These are phyloP conservation scores for Immersiporthe knoxdaviesiana DNA, from an alignment of 2,329 filamentous ascomycete species.

Conservation along the genomic window DNA sequence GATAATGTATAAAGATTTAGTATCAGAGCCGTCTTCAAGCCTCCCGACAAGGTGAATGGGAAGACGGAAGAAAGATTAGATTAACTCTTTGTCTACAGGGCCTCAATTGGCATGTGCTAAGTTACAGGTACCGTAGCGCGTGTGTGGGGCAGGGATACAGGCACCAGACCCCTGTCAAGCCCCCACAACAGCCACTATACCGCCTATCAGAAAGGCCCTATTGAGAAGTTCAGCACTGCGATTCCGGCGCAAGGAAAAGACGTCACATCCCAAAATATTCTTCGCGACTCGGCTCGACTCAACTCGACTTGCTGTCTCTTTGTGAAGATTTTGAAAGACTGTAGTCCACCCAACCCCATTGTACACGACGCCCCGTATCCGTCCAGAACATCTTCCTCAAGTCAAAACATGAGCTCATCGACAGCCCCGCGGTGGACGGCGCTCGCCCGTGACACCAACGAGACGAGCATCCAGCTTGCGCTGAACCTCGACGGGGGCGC, in stretches of 20 bases:
- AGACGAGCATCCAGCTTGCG: conserved; percentile 93
- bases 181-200: background rate
- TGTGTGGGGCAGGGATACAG: background rate
- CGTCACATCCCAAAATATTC: conserved; percentile 13
- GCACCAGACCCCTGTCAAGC: background rate
- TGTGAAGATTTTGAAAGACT: background rate
- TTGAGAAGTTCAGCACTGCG: conserved; percentile 12
- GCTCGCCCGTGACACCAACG: conserved; percentile 90
- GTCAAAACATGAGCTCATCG: conserved; percentile 33
- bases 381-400: no score
- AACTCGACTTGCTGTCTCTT: background rate
- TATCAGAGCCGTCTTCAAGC: background rate
- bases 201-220: conserved; percentile 6
- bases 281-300: background rate
- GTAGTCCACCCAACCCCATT: background rate
- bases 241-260: conserved; percentile 4
- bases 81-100: background rate
- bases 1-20: conserved; percentile 10
- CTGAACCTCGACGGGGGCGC: conserved; percentile 91
- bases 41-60: background rate
- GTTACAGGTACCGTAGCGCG: background rate
- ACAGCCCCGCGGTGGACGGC: conserved; percentile 67
- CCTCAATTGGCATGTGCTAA: background rate
- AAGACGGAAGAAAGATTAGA: background rate
- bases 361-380: background rate